phyloP scores from a whole-genome alignment of 768 basidiomycete genomes.

The Boletus rubroflammeus region DNA sequence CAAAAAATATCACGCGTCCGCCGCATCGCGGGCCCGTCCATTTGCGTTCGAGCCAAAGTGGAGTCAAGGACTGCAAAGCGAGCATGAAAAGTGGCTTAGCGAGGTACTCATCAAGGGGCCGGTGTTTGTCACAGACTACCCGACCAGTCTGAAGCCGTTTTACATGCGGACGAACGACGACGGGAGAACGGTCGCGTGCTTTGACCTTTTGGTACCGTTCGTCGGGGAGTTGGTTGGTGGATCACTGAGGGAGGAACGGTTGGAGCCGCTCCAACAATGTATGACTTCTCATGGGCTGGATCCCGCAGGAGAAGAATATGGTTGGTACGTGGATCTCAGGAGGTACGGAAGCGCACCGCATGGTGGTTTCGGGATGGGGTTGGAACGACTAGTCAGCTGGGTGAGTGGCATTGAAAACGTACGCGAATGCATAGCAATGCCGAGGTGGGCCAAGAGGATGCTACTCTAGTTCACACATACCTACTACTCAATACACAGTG shows the following conservation, averaged over 20 bases:
- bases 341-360: conserved; percentile 86
- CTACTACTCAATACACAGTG: neutral
- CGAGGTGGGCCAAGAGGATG: conserved; percentile 83
- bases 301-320: conserved; percentile 37
- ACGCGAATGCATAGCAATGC: conserved; percentile 90
- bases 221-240: conserved; percentile 92
- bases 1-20: conserved; percentile 30
- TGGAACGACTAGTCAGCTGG: conserved; percentile 88
- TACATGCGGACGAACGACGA: conserved; percentile 82
- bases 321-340: conserved; percentile 83
- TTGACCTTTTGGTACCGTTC: conserved; percentile 86
- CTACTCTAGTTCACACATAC: conserved; percentile 39
- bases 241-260: conserved; percentile 80
- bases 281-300: conserved; percentile 50
- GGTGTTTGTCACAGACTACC: conserved; percentile 91
- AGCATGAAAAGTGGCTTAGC: conserved; percentile 92
- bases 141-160: conserved; percentile 81
- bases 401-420: conserved; percentile 85
- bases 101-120: conserved; percentile 66
- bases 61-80: conserved; percentile 75
- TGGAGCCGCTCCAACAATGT: conserved; percentile 44
- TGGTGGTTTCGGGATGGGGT: conserved; percentile 95
- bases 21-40: conserved; percentile 17
- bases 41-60: conserved; percentile 61
- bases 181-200: conserved; percentile 77